phyloP scores from a whole-genome alignment of 78 protist genomes.

The Planoprotostelium fungivorum region DNA sequence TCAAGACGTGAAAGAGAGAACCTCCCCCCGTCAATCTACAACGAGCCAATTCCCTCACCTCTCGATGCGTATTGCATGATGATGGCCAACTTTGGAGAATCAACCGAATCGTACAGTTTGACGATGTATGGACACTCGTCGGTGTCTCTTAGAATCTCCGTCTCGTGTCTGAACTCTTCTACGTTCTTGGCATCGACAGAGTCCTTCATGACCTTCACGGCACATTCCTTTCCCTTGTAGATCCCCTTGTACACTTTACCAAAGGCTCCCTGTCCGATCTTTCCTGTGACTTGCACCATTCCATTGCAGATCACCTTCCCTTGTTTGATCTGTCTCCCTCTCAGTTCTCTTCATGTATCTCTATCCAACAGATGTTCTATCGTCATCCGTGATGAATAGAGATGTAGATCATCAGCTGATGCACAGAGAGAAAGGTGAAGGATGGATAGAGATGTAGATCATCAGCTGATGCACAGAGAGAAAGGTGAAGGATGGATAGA shows the following conservation, averaged over 20 bases:
- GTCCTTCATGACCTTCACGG: neutral
- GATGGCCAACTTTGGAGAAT: neutral
- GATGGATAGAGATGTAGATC: too few species aligned
- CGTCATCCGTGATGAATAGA: too few species aligned
- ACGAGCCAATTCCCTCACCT: too few species aligned
- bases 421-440: too few species aligned
- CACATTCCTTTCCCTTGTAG: neutral
- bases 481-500: too few species aligned
- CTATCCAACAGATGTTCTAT: too few species aligned
- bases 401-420: too few species aligned
- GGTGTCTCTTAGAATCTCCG: neutral
- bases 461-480: too few species aligned
- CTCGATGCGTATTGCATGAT: neutral
- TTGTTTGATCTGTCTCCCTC: neutral
- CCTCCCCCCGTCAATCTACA: too few species aligned
- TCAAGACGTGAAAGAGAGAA: neutral
- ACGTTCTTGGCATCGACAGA: neutral
- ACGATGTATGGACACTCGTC: neutral
- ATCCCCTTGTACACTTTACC: conserved; percentile 48
- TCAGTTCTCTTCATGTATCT: too few species aligned
- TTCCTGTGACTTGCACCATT: conserved; percentile 11
- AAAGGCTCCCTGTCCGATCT: conserved; percentile 54
- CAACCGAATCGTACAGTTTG: neutral
- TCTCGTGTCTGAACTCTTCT: neutral
- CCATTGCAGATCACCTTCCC: neutral